These are phyloP conservation scores for Arabis hirsuta DNA, from an alignment of 345 rosid genomes.

Conservation along the genomic window DNA sequence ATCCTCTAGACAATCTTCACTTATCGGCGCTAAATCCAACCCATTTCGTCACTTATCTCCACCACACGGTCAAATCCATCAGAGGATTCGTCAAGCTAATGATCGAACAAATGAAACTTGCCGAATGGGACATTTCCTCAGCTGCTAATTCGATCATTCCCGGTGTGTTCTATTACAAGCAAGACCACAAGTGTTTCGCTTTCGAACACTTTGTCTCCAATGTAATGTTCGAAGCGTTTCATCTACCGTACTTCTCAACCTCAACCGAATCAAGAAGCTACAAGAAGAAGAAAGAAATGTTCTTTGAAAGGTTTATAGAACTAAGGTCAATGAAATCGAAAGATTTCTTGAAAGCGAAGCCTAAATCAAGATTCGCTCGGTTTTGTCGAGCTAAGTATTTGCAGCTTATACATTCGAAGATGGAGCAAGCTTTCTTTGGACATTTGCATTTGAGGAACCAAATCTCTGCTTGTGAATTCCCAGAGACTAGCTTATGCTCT, in stretches of 20 bases:
- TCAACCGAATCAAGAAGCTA: conserved; percentile 50
- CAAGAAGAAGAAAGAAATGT: conserved; percentile 44
- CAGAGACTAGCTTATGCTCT: conserved; percentile 58
- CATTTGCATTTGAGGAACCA: conserved; percentile 55
- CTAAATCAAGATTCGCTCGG: conserved; percentile 74
- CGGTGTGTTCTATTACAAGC: conserved; percentile 60
- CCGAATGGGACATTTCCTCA: conserved; percentile 70
- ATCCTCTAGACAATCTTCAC: conserved; percentile 56
- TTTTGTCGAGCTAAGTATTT: conserved; percentile 70
- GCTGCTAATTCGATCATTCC: conserved; percentile 72
- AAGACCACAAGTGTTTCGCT: conserved; percentile 77
- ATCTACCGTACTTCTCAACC: conserved; percentile 53
- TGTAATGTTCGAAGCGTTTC: conserved; percentile 67
- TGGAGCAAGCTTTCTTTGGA: conserved; percentile 78
- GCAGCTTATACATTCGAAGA: conserved; percentile 73
- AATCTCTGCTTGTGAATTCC: conserved; percentile 61
- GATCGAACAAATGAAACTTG: conserved; percentile 70
- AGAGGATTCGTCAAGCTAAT: conserved; percentile 69
- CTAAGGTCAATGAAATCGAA: conserved; percentile 58
- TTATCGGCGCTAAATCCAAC: conserved; percentile 55
- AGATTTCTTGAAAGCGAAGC: conserved; percentile 56
- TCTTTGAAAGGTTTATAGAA: conserved; percentile 67
- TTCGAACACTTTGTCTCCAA: conserved; percentile 78
- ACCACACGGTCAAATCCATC: conserved; percentile 64
- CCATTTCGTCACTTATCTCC: conserved; percentile 62